These are phyloP conservation scores for Phytophthora podocarpi DNA, from an alignment of 352 stramenopile genomes.

Conservation along the genomic window DNA sequence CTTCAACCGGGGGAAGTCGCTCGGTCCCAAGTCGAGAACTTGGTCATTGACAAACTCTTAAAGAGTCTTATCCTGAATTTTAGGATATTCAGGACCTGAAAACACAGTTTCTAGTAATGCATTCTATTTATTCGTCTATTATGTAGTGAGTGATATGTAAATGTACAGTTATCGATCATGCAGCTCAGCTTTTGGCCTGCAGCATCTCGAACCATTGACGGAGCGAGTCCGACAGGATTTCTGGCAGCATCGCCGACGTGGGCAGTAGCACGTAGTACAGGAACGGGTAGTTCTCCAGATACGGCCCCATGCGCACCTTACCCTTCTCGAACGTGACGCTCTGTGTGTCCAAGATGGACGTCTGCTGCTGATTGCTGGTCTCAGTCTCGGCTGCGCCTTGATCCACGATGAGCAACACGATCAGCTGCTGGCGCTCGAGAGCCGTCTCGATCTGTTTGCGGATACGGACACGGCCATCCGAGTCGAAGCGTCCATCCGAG, in stretches of 20 bases:
- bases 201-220: constrained; percentile 99
- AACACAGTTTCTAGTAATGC: no score
- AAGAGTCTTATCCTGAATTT: no score
- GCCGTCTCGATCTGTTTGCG: constrained; percentile 96
- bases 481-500: constrained; percentile 98
- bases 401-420: constrained; percentile 99
- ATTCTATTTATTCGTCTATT: constrained; percentile 15
- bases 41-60: no score
- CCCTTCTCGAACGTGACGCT: constrained; percentile 96
- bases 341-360: constrained; percentile 99
- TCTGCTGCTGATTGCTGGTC: constrained; percentile 52
- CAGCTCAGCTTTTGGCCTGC: constrained; percentile 62
- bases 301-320: constrained; percentile 96
- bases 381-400: constrained; percentile 49
- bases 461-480: constrained; percentile 94
- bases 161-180: no score
- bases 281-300: constrained; percentile 99
- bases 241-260: constrained; percentile 95
- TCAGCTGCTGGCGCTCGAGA: constrained; percentile 97
- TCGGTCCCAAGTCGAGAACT: no score
- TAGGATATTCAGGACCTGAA: no score
- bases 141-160: no score
- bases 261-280: constrained; percentile 99
- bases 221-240: constrained; percentile 99
- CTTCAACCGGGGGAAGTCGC: no score